Base-by-base conservation (phyloP, 148 eudicot species). In the Cornus controversa region DNA sequence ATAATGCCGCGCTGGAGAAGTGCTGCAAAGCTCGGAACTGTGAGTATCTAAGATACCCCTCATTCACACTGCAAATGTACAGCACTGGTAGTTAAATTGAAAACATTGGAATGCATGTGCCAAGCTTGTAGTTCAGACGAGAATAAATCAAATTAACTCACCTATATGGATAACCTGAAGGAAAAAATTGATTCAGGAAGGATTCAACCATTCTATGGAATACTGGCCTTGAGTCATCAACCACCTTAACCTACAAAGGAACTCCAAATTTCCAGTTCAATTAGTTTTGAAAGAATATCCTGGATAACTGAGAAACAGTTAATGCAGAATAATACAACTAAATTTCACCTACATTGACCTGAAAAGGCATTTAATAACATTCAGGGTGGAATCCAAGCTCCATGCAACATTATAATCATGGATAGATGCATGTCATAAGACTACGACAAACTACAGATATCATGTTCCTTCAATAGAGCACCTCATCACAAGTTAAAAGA, bases 131-230 rank as follows among this genome's bases (percentile, higher is more conserved):
- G 28, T 40, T 18, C 42, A 67, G 50, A 42, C 24, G n/a, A 64
- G 9, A 23, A 62, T 0, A 72, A 62, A 36, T 65, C 8, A 27
- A 69, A 40, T 18, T 26, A 58, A 71, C 83, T 77, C 31, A 95
- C 99, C 99, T 95, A 80, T 93, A 96, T 73, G 99, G 99, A 83
- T 93, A 96, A 22, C 99, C 99, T 14, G 99, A 87, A 63, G 99
- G 98, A 54, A 90, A 96, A 87, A 96, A 96, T 24, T 90, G 87
- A 82, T 89, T 93, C 69, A 87, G 83, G 83, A 96, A 96, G 47
- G 98, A 93, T 75, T 90, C 99, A 70, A 82, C 84, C 83, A 91
- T 66, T 78, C 75, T 88, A 72, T 80, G 85, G 69, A 82, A 75
- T 31, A 85, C 80, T 66, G 97, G 95, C 69, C 99, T 90, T 57